Evolutionary conservation across 2,329 filamentous ascomycete genomes (phyloP).

Genomic region (Epicoccum nigrum): DNA sequence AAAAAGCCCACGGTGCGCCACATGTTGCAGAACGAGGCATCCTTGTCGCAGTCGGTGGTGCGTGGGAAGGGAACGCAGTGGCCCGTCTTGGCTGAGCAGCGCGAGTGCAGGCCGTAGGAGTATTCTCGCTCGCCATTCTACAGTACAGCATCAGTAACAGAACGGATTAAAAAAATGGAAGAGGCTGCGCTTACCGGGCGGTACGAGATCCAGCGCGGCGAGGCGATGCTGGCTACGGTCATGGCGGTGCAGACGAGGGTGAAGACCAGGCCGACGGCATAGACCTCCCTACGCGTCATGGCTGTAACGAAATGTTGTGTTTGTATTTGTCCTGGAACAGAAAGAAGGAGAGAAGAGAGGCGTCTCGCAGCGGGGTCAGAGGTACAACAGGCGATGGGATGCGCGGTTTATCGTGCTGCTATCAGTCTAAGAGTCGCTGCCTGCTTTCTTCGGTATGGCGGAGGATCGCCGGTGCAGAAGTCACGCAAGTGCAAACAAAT

Average conservation of each 20-base stretch:
- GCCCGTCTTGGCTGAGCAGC: slow-evolving; percentile 74
- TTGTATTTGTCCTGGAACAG: background rate
- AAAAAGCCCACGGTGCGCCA: slow-evolving; percentile 90
- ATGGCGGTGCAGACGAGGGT: slow-evolving; percentile 65
- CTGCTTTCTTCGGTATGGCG: slow-evolving; percentile 2
- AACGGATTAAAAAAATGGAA: too few relatives aligned
- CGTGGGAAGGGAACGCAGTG: slow-evolving; percentile 71
- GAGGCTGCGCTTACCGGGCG: slow-evolving; percentile 47
- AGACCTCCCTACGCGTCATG: slow-evolving; percentile 58
- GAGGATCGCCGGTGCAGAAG: slow-evolving; percentile 16
- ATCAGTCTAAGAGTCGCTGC: background rate
- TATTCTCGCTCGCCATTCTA: slow-evolving; percentile 44
- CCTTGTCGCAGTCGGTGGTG: slow-evolving; percentile 68
- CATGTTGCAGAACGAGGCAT: slow-evolving; percentile 83
- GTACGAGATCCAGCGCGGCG: slow-evolving; percentile 74
- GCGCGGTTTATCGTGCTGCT: slow-evolving; percentile 5
- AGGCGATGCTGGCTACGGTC: slow-evolving; percentile 71
- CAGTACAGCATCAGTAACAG: slow-evolving; percentile 17
- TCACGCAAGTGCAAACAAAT: slow-evolving; percentile 14
- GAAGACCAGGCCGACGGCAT: slow-evolving; percentile 55
- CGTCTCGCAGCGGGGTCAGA: background rate
- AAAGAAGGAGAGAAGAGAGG: background rate
- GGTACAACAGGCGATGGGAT: slow-evolving; percentile 9
- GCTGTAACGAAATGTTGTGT: slow-evolving; percentile 8
- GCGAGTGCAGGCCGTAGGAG: slow-evolving; percentile 77